Evolutionary conservation across 371 early-diverging fungal genomes (phyloP), one percentile per base, ranked within the genome.

Genomic region (Saksenaea vasiformis): DNA sequence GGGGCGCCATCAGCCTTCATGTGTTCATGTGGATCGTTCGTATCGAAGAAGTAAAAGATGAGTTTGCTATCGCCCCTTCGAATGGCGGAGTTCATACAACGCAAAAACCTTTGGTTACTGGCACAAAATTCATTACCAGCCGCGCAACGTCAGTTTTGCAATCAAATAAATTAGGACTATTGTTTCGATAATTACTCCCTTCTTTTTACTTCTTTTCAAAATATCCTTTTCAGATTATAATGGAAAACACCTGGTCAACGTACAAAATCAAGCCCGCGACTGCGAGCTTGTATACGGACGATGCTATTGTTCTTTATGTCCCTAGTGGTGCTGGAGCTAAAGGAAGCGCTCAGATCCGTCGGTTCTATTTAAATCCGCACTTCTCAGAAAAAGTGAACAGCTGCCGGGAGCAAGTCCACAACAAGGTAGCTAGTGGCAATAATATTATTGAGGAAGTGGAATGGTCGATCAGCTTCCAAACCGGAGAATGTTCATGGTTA

Each of bases 371-470:
- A 43, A 66, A 70, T 27, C 70, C 68, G 1, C 64, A 71, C 35
- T 73, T 73, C 51, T 72, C 65, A 39, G 66, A 71, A 36, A 77
- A 77, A 56, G 54, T 68, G 14, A 70, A 59, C 15, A 51, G 64
- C 14, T 59, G 75, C 31, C 55, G 43, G 11, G 79, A 81, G 63
- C 56, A 55, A n/a, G 77, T 79, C 4, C 79, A 75, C 58, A 67
- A 68, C 26, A 66, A 71, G 10, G 65, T 79, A 0, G 37, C 53
- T 5, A 43, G 67, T 22, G 61, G 64, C 4, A 35, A 69, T 37
- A 68, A 60, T 24, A 44, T 78, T 14, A 77, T 81, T 22, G 82
- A 81, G 61, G 82, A 81, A 51, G 73, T 60, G 0, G 72, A 70
- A 26, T 81, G 82, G 82, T 64, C 65, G 5, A 59, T 81, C 44